A percentile compares a stretch with the other conserved stretches of the same genome.
These are phyloP conservation scores for Leucoagaricus sp. DNA, from an alignment of 1,284 basidiomycete genomes.

Conservation along the genomic window DNA sequence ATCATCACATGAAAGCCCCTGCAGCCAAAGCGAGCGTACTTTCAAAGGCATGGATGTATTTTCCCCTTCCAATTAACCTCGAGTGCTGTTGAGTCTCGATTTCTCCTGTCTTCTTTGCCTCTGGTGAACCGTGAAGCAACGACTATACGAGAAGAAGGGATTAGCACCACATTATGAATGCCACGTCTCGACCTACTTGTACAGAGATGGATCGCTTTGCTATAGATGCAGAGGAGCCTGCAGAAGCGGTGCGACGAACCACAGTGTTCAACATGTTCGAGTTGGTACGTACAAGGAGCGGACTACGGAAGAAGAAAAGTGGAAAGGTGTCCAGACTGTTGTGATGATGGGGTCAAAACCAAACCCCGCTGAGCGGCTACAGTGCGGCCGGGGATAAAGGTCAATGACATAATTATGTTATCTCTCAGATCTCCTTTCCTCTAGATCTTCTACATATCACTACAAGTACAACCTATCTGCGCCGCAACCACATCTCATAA, in stretches of 20 bases:
- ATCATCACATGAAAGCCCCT: neutral
- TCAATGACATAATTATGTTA: slow-evolving; percentile 22
- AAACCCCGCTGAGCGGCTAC: slow-evolving; percentile 5
- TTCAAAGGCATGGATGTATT: slow-evolving; percentile 88
- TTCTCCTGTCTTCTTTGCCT: slow-evolving; percentile 83
- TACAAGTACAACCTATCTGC: too few relatives aligned
- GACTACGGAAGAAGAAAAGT: neutral
- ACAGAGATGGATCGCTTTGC: slow-evolving; percentile 56
- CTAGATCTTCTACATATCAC: too few relatives aligned
- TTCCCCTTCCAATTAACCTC: slow-evolving; percentile 80
- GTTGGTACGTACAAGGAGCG: slow-evolving; percentile 13
- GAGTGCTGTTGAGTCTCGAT: slow-evolving; percentile 79
- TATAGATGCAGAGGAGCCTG: slow-evolving; percentile 21
- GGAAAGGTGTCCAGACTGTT: neutral
- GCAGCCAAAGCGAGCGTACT: slow-evolving; percentile 47
- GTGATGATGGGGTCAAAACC: neutral
- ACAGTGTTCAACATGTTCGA: slow-evolving; percentile 27
- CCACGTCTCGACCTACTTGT: slow-evolving; percentile 43
- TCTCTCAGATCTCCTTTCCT: neutral
- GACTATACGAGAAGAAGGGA: slow-evolving; percentile 38
- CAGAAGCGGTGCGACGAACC: slow-evolving; percentile 23
- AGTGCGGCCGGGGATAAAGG: slow-evolving; percentile 13
- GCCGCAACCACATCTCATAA: slow-evolving; percentile 39
- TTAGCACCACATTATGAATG: slow-evolving; percentile 1
- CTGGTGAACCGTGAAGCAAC: slow-evolving; percentile 74